Evolutionary conservation across 2,329 filamentous ascomycete genomes (phyloP).

Genomic region (Aspergillus carbonarius): DNA sequence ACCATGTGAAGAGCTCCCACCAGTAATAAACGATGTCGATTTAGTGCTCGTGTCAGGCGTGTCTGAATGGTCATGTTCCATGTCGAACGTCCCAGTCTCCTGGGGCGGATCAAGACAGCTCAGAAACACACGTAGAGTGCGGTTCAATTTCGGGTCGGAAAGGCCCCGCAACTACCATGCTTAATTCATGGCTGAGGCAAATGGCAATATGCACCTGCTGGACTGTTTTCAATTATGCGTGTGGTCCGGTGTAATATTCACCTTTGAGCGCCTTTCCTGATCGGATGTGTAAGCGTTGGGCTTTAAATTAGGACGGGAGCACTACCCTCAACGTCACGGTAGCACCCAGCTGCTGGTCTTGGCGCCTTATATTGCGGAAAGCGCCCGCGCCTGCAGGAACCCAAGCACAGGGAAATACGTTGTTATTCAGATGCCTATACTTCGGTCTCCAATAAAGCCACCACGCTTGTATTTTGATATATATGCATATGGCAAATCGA

Average conservation of each 20-base stretch:
- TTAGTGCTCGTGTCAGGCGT: constrained; percentile 23
- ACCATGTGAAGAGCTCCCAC: constrained; percentile 14
- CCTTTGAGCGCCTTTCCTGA: background rate
- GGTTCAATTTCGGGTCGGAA: background rate
- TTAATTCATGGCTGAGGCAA: constrained; percentile 16
- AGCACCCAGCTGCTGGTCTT: background rate
- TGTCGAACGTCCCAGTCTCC: constrained; percentile 22
- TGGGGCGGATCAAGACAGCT: constrained; percentile 3
- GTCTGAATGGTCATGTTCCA: constrained; percentile 31
- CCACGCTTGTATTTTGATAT: too few species aligned
- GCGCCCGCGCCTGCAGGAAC: background rate
- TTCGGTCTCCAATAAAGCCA: background rate
- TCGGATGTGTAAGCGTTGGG: background rate
- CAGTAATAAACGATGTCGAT: constrained; percentile 15
- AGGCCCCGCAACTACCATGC: constrained; percentile 4
- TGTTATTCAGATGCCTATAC: background rate
- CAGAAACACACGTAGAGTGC: constrained; percentile 13
- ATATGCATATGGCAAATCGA: background rate
- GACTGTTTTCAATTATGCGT: background rate
- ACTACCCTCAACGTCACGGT: background rate
- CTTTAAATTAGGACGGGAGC: background rate
- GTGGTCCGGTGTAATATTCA: background rate
- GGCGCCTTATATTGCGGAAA: background rate
- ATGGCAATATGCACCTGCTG: background rate
- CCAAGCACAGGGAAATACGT: background rate